Conservation (phyloP, 2,329 filamentous ascomycete species). For the Lasiodiplodia theobromae region DNA sequence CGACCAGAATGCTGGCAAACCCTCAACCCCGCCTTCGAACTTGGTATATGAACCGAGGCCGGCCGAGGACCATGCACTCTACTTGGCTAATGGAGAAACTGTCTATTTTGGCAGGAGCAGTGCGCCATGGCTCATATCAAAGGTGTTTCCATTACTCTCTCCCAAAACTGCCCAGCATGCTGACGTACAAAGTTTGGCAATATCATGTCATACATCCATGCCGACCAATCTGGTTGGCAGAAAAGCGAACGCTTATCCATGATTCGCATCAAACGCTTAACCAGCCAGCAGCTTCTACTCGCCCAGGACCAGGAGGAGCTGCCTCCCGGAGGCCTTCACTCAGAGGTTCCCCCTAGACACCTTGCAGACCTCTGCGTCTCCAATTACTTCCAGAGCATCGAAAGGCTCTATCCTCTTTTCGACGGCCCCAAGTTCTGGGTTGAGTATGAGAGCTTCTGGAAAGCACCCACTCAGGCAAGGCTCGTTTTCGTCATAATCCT, state of each 20-base stretch:
- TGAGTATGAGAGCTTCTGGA: constrained; percentile 37
- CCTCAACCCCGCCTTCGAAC: not conserved
- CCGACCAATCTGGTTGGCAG: not conserved
- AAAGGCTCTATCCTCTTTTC: constrained; percentile 31
- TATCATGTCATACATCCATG: constrained; percentile 21
- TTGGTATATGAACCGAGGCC: not conserved
- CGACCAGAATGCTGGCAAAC: not conserved
- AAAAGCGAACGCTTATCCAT: not conserved
- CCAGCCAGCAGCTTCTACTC: constrained; percentile 6
- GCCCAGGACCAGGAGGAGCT: not conserved
- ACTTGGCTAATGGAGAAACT: constrained; percentile 13
- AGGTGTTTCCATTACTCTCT: not conserved
- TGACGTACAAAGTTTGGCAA: not conserved
- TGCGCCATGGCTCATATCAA: constrained; percentile 15
- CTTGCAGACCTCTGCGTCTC: not conserved
- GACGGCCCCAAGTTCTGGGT: constrained; percentile 37
- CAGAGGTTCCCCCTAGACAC: constrained; percentile 9
- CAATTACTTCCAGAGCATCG: constrained; percentile 18
- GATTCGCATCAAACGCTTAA: constrained; percentile 14
- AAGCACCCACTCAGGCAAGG: constrained; percentile 26
- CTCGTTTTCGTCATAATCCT: constrained; percentile 13
- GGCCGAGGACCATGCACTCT: not conserved
- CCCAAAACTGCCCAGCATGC: not conserved
- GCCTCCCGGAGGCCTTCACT: not conserved
- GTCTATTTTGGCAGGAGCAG: constrained; percentile 23